Conservation (phyloP, 2,329 filamentous ascomycete species). For the Orbilia brochopaga region DNA sequence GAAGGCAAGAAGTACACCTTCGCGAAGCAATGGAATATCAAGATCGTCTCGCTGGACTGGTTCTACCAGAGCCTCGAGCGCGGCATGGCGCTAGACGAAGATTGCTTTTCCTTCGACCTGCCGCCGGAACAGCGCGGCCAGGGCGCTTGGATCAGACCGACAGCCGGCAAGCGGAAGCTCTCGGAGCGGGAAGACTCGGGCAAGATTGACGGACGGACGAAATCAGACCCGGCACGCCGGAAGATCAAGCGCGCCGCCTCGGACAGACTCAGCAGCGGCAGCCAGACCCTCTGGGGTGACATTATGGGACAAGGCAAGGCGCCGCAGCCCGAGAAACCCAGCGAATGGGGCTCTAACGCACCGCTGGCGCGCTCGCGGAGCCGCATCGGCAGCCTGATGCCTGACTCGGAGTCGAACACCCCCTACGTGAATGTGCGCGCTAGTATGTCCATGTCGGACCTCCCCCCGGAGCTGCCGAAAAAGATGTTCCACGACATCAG, state of each 20-base stretch:
- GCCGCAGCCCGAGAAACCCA: conserved; percentile 51
- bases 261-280: conserved; percentile 78
- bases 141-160: conserved; percentile 58
- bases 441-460: conserved; percentile 38
- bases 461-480: conserved; percentile 30
- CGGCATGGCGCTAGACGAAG: conserved; percentile 89
- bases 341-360: conserved; percentile 54
- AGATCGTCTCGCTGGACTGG: conserved; percentile 83
- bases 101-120: conserved; percentile 76
- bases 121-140: conserved; percentile 72
- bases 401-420: conserved; percentile 55
- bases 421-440: conserved; percentile 49
- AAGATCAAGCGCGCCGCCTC: conserved; percentile 89
- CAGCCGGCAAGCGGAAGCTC: conserved; percentile 69
- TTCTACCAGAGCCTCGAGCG: conserved; percentile 79
- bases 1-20: conserved; percentile 89
- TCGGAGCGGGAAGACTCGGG: conserved; percentile 60
- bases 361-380: conserved; percentile 15
- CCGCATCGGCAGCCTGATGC: conserved; percentile 53
- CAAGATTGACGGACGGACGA: conserved; percentile 31
- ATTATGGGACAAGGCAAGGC: conserved; percentile 67
- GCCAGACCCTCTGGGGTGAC: conserved; percentile 85
- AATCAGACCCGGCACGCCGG: conserved; percentile 65
- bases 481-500: conserved; percentile 60
- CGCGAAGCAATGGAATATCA: conserved; percentile 80